Conservation (phyloP, 1,139 yeast species). For the Magnusiomyces suaveolens region DNA sequence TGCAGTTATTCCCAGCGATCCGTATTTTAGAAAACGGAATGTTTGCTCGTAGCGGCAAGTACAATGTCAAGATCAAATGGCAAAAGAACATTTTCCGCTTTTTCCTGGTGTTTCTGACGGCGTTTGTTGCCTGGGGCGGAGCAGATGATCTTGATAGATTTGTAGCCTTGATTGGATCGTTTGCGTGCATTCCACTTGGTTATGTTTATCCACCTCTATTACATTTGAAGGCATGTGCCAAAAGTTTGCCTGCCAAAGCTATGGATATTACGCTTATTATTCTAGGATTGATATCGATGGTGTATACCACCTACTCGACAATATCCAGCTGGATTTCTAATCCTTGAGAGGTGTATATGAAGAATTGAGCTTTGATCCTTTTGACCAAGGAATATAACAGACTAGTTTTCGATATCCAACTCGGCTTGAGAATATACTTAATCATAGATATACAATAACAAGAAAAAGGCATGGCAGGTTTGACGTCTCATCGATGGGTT, state of each 20-base stretch:
- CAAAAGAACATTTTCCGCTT: constrained; percentile 66
- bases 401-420: too few relatives aligned
- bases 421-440: too few relatives aligned
- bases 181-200: constrained; percentile 91
- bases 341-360: too few relatives aligned
- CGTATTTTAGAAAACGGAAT: constrained; percentile 64
- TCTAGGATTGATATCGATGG: constrained; percentile 45
- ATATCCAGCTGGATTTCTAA: constrained; percentile 31
- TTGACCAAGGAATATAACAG: too few relatives aligned
- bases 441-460: too few relatives aligned
- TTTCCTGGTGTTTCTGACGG: constrained; percentile 53
- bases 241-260: constrained; percentile 23
- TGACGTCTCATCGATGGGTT: too few relatives aligned
- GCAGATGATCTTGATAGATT: constrained; percentile 73
- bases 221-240: constrained; percentile 43
- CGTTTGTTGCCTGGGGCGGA: constrained; percentile 60
- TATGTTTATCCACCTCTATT: constrained; percentile 89
- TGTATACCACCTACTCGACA: constrained; percentile 52
- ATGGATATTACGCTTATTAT: constrained; percentile 36
- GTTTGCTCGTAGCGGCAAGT: constrained; percentile 59
- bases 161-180: constrained; percentile 85
- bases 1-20: constrained; percentile 85
- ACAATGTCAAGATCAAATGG: constrained; percentile 66
- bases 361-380: too few relatives aligned
- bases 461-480: too few relatives aligned